These are phyloP conservation scores for Fraxinus ornus DNA, from an alignment of 305 asterid genomes.

Conservation along the genomic window DNA sequence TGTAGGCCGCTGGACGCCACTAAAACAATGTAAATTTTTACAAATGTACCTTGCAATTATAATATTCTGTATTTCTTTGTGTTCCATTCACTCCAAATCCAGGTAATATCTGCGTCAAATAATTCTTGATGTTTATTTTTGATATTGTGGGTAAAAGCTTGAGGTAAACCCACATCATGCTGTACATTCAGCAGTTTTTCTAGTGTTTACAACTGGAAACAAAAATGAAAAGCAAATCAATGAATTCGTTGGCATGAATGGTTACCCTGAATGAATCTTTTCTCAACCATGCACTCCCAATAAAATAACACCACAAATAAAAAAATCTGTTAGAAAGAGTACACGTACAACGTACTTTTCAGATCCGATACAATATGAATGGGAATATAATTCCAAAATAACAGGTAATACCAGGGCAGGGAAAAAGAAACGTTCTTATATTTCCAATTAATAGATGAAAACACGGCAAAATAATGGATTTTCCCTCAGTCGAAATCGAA, in stretches of 20 bases:
- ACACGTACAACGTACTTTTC: conserved; percentile 52
- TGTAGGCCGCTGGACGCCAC: neutral
- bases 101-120: conserved; percentile 44
- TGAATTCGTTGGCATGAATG: conserved; percentile 3
- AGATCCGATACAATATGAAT: conserved; percentile 32
- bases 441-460: neutral
- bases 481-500: neutral
- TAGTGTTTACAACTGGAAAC: neutral
- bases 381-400: neutral
- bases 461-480: neutral
- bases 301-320: conserved; percentile 60
- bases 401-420: conserved; percentile 12
- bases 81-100: conserved; percentile 35
- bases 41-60: conserved; percentile 50
- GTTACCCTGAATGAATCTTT: conserved; percentile 48
- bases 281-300: conserved; percentile 46
- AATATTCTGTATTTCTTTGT: conserved; percentile 20
- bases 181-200: neutral
- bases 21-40: neutral
- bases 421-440: neutral
- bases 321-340: conserved; percentile 45
- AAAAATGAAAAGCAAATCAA: neutral
- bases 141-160: neutral
- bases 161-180: neutral
- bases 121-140: neutral